A percentile compares a stretch with the other conserved stretches of the same genome.
phyloP scores from a whole-genome alignment of 306 rosid species.

The Echinosophora koreensis region DNA sequence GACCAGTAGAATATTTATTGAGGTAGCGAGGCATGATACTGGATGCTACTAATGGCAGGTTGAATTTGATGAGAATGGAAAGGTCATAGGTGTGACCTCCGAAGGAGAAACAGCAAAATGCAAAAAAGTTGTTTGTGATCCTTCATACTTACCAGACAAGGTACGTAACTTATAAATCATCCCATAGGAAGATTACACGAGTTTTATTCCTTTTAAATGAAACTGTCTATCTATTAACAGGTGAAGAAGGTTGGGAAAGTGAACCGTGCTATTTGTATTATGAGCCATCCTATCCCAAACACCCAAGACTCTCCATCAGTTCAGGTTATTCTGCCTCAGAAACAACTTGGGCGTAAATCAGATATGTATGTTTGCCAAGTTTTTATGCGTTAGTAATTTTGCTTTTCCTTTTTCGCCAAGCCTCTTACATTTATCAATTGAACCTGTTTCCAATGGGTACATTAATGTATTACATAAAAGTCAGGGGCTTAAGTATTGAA shows the following conservation, averaged over 20 bases:
- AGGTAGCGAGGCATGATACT: neutral
- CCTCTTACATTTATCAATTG: neutral
- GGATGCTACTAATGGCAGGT: constrained; percentile 51
- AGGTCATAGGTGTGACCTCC: constrained; percentile 67
- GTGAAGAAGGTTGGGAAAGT: constrained; percentile 68
- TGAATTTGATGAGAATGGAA: constrained; percentile 60
- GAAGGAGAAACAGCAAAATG: constrained; percentile 76
- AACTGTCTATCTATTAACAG: constrained; percentile 42
- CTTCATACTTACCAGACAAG: constrained; percentile 66
- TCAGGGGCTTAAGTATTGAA: neutral
- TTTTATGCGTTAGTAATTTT: neutral
- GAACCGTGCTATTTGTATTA: constrained; percentile 71
- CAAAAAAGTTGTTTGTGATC: constrained; percentile 70
- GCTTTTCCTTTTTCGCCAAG: neutral
- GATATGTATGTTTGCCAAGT: constrained; percentile 55
- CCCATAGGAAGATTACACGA: neutral
- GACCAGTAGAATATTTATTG: neutral
- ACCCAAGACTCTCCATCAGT: constrained; percentile 64
- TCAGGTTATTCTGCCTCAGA: constrained; percentile 71
- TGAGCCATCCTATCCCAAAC: constrained; percentile 72
- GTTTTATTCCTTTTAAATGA: constrained; percentile 3
- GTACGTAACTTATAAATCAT: constrained; percentile 38
- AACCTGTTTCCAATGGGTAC: neutral
- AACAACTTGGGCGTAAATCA: constrained; percentile 70
- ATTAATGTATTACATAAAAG: neutral